Percentiles rank a stretch among this genome's conserved stretches.
These are phyloP conservation scores for Erodium texanum DNA, from an alignment of 441 rosid species.

Conservation along the genomic window DNA sequence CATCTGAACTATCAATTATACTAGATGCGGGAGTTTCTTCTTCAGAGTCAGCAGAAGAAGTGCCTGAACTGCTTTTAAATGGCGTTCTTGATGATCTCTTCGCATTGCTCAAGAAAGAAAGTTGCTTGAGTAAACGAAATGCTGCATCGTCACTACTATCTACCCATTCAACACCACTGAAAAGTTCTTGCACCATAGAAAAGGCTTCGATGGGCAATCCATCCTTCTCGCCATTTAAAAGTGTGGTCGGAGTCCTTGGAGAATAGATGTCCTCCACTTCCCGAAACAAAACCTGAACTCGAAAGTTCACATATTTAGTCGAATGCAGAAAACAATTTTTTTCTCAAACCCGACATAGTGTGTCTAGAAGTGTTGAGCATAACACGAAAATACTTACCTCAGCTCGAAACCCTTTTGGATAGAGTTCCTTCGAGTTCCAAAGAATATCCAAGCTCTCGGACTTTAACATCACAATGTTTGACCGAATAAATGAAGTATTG, in stretches of 20 bases:
- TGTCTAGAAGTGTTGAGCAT: no score
- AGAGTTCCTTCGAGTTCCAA: not conserved
- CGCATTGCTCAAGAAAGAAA: not conserved
- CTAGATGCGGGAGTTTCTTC: not conserved
- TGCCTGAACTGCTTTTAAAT: not conserved
- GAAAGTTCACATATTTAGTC: not conserved
- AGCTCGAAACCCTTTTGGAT: not conserved
- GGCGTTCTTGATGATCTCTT: not conserved
- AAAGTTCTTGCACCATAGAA: not conserved
- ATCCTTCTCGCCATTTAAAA: not conserved
- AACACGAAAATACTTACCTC: not conserved
- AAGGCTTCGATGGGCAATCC: not conserved
- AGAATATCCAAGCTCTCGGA: not conserved
- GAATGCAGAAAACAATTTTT: no score
- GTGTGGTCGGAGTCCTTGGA: not conserved
- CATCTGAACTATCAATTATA: not conserved
- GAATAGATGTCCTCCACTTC: not conserved
- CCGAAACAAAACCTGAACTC: not conserved
- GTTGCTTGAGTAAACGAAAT: not conserved
- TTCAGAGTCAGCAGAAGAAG: not conserved
- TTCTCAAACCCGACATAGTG: no score
- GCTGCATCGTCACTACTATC: not conserved
- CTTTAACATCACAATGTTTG: not conserved
- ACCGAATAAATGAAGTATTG: not conserved
- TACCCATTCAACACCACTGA: not conserved